These are phyloP conservation scores for Casaregolazyma suthepensis DNA, from an alignment of 1,139 yeast genomes.

Conservation along the genomic window DNA sequence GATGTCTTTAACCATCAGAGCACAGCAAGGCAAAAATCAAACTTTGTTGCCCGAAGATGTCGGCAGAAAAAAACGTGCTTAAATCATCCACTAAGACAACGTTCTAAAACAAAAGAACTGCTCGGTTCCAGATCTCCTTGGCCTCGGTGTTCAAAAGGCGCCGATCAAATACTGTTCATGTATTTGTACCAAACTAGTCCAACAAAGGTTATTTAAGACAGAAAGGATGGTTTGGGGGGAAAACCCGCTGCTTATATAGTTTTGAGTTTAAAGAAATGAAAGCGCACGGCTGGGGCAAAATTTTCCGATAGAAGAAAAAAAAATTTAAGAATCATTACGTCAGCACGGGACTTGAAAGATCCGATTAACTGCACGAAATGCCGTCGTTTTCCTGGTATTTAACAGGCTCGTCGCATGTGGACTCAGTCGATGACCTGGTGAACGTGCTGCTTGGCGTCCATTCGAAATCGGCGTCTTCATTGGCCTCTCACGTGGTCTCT, in stretches of 20 bases:
- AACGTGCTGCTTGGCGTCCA: not conserved
- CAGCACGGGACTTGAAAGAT: not conserved
- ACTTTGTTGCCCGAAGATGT: not conserved
- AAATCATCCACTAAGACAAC: not conserved
- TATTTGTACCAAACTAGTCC: not conserved
- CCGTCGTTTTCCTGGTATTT: slow-evolving; percentile 4
- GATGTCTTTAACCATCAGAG: not conserved
- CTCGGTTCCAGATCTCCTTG: not conserved
- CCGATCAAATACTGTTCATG: not conserved
- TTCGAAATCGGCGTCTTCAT: not conserved
- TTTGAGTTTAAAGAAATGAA: not conserved
- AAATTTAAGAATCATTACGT: not conserved
- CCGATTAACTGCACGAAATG: not conserved
- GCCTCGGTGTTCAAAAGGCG: not conserved
- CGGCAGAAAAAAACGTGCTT: not conserved
- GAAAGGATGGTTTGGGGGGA: not conserved
- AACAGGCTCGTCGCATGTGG: slow-evolving; percentile 5
- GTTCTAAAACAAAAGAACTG: not conserved
- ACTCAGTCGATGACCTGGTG: not conserved
- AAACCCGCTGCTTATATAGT: not conserved
- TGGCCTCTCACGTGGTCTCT: slow-evolving; percentile 3
- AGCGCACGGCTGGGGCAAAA: not conserved
- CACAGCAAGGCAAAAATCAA: not conserved
- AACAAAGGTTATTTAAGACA: not conserved
- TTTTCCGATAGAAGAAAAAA: not conserved